phyloP scores from a whole-genome alignment of 2,329 filamentous ascomycete species.

The Fusarium liriodendri region DNA sequence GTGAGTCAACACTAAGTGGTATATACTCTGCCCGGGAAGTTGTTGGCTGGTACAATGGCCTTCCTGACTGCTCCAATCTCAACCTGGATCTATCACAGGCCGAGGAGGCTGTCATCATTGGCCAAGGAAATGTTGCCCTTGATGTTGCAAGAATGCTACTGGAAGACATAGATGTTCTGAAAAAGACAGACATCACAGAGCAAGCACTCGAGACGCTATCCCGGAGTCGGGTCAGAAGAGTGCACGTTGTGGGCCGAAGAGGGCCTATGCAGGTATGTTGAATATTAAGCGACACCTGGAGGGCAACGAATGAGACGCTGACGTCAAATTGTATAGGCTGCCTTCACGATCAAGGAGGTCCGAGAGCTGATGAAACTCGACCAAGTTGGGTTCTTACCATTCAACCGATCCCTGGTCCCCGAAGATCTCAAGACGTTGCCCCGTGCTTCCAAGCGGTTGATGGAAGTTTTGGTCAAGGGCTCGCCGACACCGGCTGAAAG shows the following conservation, averaged over 20 bases:
- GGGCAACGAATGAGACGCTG: not conserved
- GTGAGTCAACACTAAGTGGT: constrained; percentile 77
- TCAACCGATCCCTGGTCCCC: constrained; percentile 75
- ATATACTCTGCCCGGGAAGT: constrained; percentile 92
- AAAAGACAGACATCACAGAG: constrained; percentile 89
- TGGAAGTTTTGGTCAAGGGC: constrained; percentile 84
- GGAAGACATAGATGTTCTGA: constrained; percentile 77
- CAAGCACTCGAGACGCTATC: constrained; percentile 80
- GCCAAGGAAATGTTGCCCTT: constrained; percentile 95
- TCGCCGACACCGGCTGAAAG: constrained; percentile 62
- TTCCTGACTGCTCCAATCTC: constrained; percentile 82
- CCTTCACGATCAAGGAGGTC: constrained; percentile 95
- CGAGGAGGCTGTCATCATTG: constrained; percentile 88
- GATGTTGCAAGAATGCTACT: constrained; percentile 92
- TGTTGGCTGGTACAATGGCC: constrained; percentile 98
- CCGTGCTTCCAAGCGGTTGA: constrained; percentile 79
- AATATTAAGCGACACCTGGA: constrained; percentile 22
- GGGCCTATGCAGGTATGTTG: constrained; percentile 83
- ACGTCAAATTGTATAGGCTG: constrained; percentile 65
- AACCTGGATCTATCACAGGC: constrained; percentile 78
- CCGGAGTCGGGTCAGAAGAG: constrained; percentile 78
- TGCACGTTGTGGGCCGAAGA: constrained; percentile 88
- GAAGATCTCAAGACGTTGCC: constrained; percentile 75
- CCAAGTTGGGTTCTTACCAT: constrained; percentile 76
- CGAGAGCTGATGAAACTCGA: constrained; percentile 87